A percentile compares a stretch with the other conserved stretches of the same genome.
phyloP scores from a whole-genome alignment of 106 monocot species.

The Gastrodia elata region DNA sequence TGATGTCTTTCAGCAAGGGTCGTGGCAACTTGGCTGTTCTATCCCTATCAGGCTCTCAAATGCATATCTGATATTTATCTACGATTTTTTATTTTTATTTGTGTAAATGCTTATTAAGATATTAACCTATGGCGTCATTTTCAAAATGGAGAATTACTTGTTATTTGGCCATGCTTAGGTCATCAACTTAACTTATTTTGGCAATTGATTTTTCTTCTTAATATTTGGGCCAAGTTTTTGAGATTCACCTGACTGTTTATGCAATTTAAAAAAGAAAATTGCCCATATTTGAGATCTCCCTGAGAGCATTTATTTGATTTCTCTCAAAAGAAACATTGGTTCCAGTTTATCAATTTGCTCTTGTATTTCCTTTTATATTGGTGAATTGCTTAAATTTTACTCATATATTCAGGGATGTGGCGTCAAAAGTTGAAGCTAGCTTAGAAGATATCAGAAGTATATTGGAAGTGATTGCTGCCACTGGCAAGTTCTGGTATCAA shows the following conservation, averaged over 20 bases:
- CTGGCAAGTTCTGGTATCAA: slow-evolving; percentile 88
- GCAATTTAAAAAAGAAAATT: too few relatives aligned
- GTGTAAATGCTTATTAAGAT: neutral
- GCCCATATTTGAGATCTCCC: neutral
- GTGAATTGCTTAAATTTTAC: neutral
- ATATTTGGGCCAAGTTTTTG: neutral
- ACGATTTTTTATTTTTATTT: neutral
- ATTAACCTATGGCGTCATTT: neutral
- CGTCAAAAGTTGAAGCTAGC: slow-evolving; percentile 33
- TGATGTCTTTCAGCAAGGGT: too few relatives aligned
- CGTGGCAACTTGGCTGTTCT: neutral
- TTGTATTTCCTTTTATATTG: slow-evolving; percentile 1
- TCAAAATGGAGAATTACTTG: neutral
- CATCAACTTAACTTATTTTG: neutral
- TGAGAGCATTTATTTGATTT: neutral
- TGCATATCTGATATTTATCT: neutral
- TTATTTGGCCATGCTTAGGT: neutral
- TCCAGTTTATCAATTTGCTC: neutral
- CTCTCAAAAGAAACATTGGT: neutral
- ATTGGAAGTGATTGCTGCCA: slow-evolving; percentile 72
- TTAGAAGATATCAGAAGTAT: slow-evolving; percentile 51
- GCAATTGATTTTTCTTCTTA: neutral
- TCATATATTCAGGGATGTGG: slow-evolving; percentile 22
- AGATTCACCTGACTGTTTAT: too few relatives aligned
- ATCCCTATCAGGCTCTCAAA: neutral